Conservation (phyloP, 768 basidiomycete genomes). For the Lanmaoa rubissima region DNA sequence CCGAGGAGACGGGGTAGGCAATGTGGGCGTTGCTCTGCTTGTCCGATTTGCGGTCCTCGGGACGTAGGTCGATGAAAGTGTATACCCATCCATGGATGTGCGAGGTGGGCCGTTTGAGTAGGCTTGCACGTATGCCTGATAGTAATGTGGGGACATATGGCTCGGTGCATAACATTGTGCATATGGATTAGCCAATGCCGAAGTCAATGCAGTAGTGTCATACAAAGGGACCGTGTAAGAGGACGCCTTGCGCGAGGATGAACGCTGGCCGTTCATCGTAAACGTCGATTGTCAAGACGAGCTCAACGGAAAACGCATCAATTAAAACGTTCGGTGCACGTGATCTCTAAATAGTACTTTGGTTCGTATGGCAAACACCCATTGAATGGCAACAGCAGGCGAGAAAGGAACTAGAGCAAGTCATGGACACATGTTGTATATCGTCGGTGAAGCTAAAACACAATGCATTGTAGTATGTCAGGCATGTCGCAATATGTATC, state of each 20-base stretch:
- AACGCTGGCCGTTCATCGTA: slow-evolving; percentile 14
- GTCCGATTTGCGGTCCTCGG: slow-evolving; percentile 14
- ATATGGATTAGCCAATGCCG: slow-evolving; percentile 30
- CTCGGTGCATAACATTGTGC: slow-evolving; percentile 27
- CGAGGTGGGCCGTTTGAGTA: slow-evolving; percentile 16
- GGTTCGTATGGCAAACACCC: slow-evolving; percentile 3
- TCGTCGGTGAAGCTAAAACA: slow-evolving; percentile 27
- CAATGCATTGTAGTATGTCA: slow-evolving; percentile 35
- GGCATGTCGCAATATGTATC: slow-evolving; percentile 28
- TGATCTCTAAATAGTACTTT: slow-evolving; percentile 12
- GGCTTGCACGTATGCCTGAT: slow-evolving; percentile 50
- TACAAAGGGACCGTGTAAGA: slow-evolving; percentile 18
- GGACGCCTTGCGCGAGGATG: slow-evolving; percentile 4
- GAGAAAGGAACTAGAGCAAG: slow-evolving; percentile 7
- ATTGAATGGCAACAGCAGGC: background rate
- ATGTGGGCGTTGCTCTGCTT: background rate
- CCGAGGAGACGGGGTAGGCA: background rate
- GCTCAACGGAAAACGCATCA: background rate
- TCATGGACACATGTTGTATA: slow-evolving; percentile 25
- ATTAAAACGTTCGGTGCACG: slow-evolving; percentile 11
- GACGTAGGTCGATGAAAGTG: slow-evolving; percentile 38
- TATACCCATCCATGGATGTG: slow-evolving; percentile 37
- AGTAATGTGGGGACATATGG: slow-evolving; percentile 49
- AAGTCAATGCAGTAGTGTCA: slow-evolving; percentile 26
- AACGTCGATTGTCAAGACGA: background rate